phyloP scores from a whole-genome alignment of 129 eudicot species.

The Daucus carota region DNA sequence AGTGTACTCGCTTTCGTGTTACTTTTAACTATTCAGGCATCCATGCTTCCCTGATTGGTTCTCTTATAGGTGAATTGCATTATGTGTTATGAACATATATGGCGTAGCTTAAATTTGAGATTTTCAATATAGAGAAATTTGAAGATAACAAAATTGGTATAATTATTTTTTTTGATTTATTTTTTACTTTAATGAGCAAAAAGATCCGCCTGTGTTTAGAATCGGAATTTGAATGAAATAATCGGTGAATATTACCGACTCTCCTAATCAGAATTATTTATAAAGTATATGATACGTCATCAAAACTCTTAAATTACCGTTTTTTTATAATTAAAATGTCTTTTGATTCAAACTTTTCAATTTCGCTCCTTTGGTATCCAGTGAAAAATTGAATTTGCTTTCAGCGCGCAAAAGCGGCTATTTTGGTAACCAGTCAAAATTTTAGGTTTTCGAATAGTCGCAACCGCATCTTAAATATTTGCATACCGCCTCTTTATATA shows the following conservation, averaged over 20 bases:
- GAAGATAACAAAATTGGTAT: not conserved
- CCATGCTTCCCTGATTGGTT: not conserved
- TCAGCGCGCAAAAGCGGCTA: not conserved
- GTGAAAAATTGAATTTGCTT: not conserved
- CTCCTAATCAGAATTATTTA: not conserved
- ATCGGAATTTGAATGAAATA: not conserved
- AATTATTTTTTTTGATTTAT: not conserved
- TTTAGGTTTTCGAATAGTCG: not conserved
- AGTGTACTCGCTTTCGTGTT: not conserved
- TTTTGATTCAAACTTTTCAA: not conserved
- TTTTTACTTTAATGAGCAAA: not conserved
- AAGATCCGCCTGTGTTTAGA: not conserved
- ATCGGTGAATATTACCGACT: not conserved
- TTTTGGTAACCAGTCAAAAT: not conserved
- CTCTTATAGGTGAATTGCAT: not conserved
- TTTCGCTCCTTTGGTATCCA: not conserved
- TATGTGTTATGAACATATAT: not conserved
- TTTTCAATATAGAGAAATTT: not conserved
- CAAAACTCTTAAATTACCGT: not conserved
- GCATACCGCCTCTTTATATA: not conserved
- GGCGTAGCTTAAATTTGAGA: not conserved
- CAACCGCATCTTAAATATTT: not conserved
- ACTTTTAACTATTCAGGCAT: not conserved
- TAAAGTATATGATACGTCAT: too few relatives aligned
- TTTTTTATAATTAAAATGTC: not conserved